Evolutionary conservation across 2,329 filamentous ascomycete genomes (phyloP).

Genomic region (Pyrenophora graminea): DNA sequence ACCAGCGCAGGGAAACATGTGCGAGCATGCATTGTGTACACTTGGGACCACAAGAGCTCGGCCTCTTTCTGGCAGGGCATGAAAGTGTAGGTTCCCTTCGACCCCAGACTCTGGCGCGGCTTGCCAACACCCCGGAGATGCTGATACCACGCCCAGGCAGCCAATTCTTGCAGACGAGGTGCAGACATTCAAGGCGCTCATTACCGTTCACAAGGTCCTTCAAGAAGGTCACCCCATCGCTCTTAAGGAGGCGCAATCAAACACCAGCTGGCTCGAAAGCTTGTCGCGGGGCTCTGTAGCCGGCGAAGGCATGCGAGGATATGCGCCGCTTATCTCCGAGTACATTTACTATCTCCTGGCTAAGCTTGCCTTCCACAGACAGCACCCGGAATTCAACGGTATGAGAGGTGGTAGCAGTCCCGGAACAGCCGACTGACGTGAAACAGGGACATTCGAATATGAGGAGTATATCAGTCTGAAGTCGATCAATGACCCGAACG

Average conservation of each 20-base stretch:
- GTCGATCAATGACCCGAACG: slow-evolving; percentile 97
- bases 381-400: slow-evolving; percentile 98
- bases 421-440: slow-evolving; percentile 20
- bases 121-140: background rate
- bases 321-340: slow-evolving; percentile 90
- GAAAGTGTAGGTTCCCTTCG: slow-evolving; percentile 74
- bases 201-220: slow-evolving; percentile 95
- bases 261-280: slow-evolving; percentile 90
- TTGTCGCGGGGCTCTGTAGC: slow-evolving; percentile 78
- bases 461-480: slow-evolving; percentile 98
- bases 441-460: slow-evolving; percentile 82
- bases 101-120: background rate
- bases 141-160: slow-evolving; percentile 63
- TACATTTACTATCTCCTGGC: slow-evolving; percentile 95
- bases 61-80: slow-evolving; percentile 96
- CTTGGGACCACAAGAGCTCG: slow-evolving; percentile 97
- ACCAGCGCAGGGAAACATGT: slow-evolving; percentile 78
- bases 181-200: slow-evolving; percentile 97
- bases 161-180: slow-evolving; percentile 98
- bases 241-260: slow-evolving; percentile 83
- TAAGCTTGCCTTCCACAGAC: slow-evolving; percentile 94
- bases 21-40: slow-evolving; percentile 95
- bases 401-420: slow-evolving; percentile 19
- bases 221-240: slow-evolving; percentile 93
- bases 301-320: slow-evolving; percentile 81